These are phyloP conservation scores for Sisymbrium altissimum DNA, from an alignment of 345 rosid species.

Conservation along the genomic window DNA sequence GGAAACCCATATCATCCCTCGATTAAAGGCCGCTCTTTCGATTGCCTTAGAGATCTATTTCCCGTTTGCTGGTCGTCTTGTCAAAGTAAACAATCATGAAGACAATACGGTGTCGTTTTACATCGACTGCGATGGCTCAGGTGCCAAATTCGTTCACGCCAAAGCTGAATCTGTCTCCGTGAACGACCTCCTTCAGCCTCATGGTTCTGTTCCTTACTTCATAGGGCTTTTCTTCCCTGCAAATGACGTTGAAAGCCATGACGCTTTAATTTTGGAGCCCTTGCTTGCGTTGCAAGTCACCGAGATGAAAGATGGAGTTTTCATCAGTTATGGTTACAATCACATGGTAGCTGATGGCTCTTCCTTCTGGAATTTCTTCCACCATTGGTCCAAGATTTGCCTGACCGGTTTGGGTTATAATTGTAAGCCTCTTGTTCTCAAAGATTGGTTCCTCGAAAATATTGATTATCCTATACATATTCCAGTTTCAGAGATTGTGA, in stretches of 20 bases:
- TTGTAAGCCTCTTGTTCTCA: conserved; percentile 12
- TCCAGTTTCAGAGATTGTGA: conserved; percentile 22
- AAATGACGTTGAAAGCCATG: conserved; percentile 21
- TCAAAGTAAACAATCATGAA: conserved; percentile 11
- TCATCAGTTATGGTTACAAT: conserved; percentile 40
- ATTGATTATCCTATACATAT: conserved; percentile 18
- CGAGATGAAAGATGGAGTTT: conserved; percentile 44
- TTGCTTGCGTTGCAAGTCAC: conserved; percentile 46
- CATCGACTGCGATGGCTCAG: conserved; percentile 20
- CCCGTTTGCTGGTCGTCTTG: conserved; percentile 28
- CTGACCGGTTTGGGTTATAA: background rate
- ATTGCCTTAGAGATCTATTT: background rate
- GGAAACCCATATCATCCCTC: background rate
- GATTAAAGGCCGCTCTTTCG: conserved; percentile 9
- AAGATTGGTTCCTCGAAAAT: conserved; percentile 22
- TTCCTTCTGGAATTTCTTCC: conserved; percentile 45
- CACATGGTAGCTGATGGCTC: conserved; percentile 43
- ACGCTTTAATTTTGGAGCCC: conserved; percentile 30
- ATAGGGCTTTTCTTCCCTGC: conserved; percentile 31
- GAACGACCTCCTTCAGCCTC: conserved; percentile 20
- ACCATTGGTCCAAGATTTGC: conserved; percentile 44
- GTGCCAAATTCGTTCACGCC: conserved; percentile 37
- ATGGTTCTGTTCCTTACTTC: conserved; percentile 28
- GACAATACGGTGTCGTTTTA: conserved; percentile 14
- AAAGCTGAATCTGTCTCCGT: conserved; percentile 32